These are phyloP conservation scores for Lactarius vividus DNA, from an alignment of 768 basidiomycete species.

Conservation along the genomic window DNA sequence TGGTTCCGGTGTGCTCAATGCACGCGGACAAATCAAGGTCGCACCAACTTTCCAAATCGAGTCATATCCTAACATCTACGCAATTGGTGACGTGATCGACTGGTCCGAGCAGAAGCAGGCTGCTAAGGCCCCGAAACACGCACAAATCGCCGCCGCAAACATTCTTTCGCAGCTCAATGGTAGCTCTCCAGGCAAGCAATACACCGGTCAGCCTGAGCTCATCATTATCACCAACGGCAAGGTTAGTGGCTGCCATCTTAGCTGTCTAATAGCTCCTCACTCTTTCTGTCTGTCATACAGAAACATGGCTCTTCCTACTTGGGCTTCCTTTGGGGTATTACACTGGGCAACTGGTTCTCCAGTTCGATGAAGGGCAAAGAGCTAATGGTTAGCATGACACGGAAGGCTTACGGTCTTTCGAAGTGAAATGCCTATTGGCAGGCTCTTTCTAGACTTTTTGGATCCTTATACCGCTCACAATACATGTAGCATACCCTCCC, in stretches of 20 bases:
- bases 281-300: background rate
- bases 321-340: conserved; percentile 24
- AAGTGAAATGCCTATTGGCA: background rate
- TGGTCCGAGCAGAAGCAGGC: conserved; percentile 62
- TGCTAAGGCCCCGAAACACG: conserved; percentile 47
- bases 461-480: conserved; percentile 8
- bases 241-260: conserved; percentile 11
- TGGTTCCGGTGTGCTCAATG: conserved; percentile 36
- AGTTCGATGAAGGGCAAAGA: conserved; percentile 25
- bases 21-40: conserved; percentile 48
- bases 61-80: conserved; percentile 54
- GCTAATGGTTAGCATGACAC: conserved; percentile 16
- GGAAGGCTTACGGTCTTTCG: conserved; percentile 18
- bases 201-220: conserved; percentile 50
- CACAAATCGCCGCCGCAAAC: conserved; percentile 46
- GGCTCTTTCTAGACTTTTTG: background rate
- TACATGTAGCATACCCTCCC: conserved; percentile 16
- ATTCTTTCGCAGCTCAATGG: conserved; percentile 45
- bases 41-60: conserved; percentile 55
- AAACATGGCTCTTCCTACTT: conserved; percentile 17
- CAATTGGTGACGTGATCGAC: conserved; percentile 63
- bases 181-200: conserved; percentile 37
- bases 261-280: background rate
- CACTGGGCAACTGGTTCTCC: conserved; percentile 25
- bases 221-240: conserved; percentile 38